Evolutionary conservation across 1,284 basidiomycete genomes (phyloP), one percentile per base, ranked within the genome.

Genomic region (Kwoniella shivajii): DNA sequence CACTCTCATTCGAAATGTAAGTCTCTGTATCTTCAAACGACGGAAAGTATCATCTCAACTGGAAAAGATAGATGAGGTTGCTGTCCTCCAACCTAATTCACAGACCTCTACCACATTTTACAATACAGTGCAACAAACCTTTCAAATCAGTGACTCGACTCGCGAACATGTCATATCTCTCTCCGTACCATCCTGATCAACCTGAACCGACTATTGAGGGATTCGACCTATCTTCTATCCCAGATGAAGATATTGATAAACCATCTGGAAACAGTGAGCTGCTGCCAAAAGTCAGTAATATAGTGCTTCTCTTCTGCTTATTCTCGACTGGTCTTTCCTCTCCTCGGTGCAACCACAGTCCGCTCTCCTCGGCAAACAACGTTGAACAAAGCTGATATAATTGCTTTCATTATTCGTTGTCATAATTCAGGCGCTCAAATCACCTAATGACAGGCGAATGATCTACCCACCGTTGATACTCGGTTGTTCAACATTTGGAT

Each of bases 401-500:
- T n/a, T n/a, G n/a, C n/a, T n/a, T n/a, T n/a, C n/a, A n/a, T n/a
- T n/a, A n/a, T n/a, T n/a, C n/a, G n/a, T n/a, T n/a, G n/a, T n/a
- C n/a, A n/a, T n/a, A n/a, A 16, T 39, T 18, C 44, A 44, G 34
- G 37, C 39, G 22, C 26, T 52, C 16, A 47, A 48, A 31, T 37
- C 44, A 14, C 56, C 44, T 29, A 31, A 48, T 2, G 44, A 42
- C 16, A 42, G 24, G 43, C 27, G 31, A 20, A 47, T 65, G 2
- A 36, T 50, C 9, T 60, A 86, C 5, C 83, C 87, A 10, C 80
- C 82, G 16, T 68, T 89, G 27, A 78, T 87, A 2, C 82, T 88
- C 10, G 87, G 88, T 11, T 85, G 85, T 41, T 91, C 85, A 0
- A 78, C 89, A 3, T 88, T 93, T 67, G 89, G 87, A 0, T 76